Conservation (phyloP, 2,329 filamentous ascomycete species). For the Harringtonia aguacate region DNA sequence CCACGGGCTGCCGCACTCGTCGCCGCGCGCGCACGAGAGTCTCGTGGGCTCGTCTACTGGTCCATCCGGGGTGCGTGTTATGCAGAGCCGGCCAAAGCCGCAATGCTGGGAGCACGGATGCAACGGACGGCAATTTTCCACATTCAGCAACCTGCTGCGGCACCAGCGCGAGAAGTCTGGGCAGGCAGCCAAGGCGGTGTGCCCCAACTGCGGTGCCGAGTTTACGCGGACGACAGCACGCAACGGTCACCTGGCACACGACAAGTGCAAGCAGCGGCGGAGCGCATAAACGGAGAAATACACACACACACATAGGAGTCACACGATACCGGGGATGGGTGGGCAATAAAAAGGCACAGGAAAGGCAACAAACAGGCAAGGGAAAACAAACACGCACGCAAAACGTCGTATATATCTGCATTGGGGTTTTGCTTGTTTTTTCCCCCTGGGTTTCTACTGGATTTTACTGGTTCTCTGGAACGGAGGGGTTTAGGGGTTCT, state of each 20-base stretch:
- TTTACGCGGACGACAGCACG: constrained; percentile 83
- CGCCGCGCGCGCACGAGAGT: background rate
- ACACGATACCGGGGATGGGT: too few species aligned
- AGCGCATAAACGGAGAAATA: background rate
- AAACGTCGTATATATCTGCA: too few species aligned
- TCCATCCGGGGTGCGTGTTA: constrained; percentile 47
- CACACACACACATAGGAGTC: background rate
- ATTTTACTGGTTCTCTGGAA: too few species aligned
- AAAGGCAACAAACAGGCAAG: too few species aligned
- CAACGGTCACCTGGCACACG: constrained; percentile 76
- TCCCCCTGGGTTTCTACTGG: too few species aligned
- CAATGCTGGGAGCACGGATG: constrained; percentile 97
- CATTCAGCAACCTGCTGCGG: constrained; percentile 86
- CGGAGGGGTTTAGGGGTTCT: too few species aligned
- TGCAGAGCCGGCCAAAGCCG: constrained; percentile 76
- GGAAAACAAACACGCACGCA: too few species aligned
- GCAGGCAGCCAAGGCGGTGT: constrained; percentile 77
- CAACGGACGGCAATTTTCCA: constrained; percentile 90
- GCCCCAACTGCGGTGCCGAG: constrained; percentile 83
- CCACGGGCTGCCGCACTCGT: constrained; percentile 12
- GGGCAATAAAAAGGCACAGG: too few species aligned
- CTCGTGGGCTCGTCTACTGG: too few species aligned
- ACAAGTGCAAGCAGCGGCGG: constrained; percentile 78
- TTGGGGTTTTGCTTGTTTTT: too few species aligned
- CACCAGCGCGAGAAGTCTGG: constrained; percentile 94